Evolutionary conservation across 2,329 filamentous ascomycete genomes (phyloP), one percentile per base, ranked within the genome.

Genomic region (Sporothrix sp.): DNA sequence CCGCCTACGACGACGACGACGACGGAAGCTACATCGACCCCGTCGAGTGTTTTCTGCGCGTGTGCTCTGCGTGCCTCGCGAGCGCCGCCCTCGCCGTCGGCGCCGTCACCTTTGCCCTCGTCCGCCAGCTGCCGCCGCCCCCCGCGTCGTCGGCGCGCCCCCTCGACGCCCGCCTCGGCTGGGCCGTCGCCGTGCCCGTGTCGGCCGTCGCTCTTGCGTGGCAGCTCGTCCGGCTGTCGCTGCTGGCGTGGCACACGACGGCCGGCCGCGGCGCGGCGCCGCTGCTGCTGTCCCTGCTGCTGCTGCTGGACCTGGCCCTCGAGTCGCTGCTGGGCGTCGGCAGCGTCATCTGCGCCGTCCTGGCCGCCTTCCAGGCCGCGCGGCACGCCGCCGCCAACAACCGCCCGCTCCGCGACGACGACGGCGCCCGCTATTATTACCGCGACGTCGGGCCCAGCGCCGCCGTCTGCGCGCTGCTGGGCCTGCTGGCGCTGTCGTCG

Each of bases 321-420:
- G 52, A 55, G 20, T 39, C 45, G 2, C 8, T 50, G 4, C 44
- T 58, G 14, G 51, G 35, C 20, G 43, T 58, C 10, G 51, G 51
- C 2, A 13, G 50, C 2, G 48, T 52, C 36, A 52, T 58, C 37
- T 52, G 54, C n/a, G 44, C 54, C 2, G 28, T 55, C 5, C 48
- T 56, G 6, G 52, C 56, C 14, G 56, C 43, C 4, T 58, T 58
- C 45, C 56, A 58, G 28, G 54, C 54, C 2, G 52, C 51, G 1
- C 49, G 53, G 3, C 56, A 58, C 35, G 2, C 4, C 8, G 28
- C 54, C 4, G 53, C 46, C 52, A 58, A 58, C 50, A 20, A 23
- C 5, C 6, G 9, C n/a, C 9, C 4, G 3, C 36, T 44, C 6
- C 6, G 18, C 11, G 21, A 20, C 2, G 43, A 16, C 28, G 11